phyloP scores from a whole-genome alignment of 352 stramenopile genomes.

The Thalassiosira livingstoniorum region DNA sequence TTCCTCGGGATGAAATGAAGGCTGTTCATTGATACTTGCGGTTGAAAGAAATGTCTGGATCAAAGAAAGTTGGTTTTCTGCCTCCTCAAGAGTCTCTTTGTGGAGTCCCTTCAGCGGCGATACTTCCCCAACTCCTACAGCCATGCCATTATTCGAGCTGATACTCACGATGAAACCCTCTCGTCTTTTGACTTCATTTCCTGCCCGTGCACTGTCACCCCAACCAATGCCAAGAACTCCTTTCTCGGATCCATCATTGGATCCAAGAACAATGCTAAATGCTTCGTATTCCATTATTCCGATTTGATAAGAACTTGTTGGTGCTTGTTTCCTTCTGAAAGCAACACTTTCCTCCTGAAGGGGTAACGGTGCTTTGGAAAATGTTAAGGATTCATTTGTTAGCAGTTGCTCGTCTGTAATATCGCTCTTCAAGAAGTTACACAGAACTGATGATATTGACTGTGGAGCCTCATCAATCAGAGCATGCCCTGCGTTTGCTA shows the following conservation, averaged over 20 bases:
- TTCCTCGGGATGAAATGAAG: constrained; percentile 56
- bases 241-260: constrained; percentile 41
- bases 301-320: constrained; percentile 27
- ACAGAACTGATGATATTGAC: constrained; percentile 57
- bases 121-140: constrained; percentile 80
- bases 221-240: constrained; percentile 76
- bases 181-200: constrained; percentile 57
- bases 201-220: constrained; percentile 59
- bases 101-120: constrained; percentile 77
- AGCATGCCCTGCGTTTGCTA: constrained; percentile 74
- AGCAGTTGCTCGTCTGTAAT: background rate
- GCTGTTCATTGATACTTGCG: constrained; percentile 13
- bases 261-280: constrained; percentile 68
- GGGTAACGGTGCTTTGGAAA: background rate
- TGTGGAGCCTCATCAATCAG: constrained; percentile 70
- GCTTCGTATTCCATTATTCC: constrained; percentile 71
- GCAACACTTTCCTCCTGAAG: background rate
- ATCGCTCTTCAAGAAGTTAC: constrained; percentile 49
- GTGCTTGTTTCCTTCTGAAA: constrained; percentile 12
- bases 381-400: background rate
- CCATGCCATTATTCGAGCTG: constrained; percentile 57
- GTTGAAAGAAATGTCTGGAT: constrained; percentile 54
- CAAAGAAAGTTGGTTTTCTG: constrained; percentile 61
- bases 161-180: constrained; percentile 79
- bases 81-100: constrained; percentile 70